Evolutionary conservation across 306 rosid genomes (phyloP).

Genomic region (Quercus rubra): DNA sequence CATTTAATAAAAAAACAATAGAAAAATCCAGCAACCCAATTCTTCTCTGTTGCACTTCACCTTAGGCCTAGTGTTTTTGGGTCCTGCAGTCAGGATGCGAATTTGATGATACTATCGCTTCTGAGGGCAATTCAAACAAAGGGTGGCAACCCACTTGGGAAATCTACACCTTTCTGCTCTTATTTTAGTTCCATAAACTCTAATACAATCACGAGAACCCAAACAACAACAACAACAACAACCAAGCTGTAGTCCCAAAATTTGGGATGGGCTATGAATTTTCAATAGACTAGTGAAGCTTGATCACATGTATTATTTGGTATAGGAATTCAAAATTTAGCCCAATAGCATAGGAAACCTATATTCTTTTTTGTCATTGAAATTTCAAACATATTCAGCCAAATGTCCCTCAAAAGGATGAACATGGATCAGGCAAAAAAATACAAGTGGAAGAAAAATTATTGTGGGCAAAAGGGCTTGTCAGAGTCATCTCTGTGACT

Average conservation of each 20-base stretch:
- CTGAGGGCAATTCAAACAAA: not conserved
- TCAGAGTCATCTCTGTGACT: conserved; percentile 35
- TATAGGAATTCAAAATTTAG: no score
- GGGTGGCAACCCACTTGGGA: not conserved
- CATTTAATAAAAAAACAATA: not conserved
- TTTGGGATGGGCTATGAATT: no score
- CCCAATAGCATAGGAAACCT: not conserved
- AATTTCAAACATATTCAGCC: not conserved
- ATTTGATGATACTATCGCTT: not conserved
- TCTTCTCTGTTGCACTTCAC: not conserved
- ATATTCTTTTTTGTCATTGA: not conserved
- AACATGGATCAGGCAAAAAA: not conserved
- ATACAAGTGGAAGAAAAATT: not conserved
- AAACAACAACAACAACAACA: no score
- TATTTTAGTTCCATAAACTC: no score
- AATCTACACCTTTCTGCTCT: not conserved
- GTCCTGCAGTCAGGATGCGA: not conserved
- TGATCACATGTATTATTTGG: no score
- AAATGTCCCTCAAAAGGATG: not conserved
- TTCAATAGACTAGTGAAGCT: no score
- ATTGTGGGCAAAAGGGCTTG: conserved; percentile 57
- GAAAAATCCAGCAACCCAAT: not conserved
- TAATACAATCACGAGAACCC: no score
- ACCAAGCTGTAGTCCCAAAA: no score
- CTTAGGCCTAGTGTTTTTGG: not conserved